Base-by-base conservation (phyloP, 805 yeast genomes). In the Schwanniomyces yamadae region DNA sequence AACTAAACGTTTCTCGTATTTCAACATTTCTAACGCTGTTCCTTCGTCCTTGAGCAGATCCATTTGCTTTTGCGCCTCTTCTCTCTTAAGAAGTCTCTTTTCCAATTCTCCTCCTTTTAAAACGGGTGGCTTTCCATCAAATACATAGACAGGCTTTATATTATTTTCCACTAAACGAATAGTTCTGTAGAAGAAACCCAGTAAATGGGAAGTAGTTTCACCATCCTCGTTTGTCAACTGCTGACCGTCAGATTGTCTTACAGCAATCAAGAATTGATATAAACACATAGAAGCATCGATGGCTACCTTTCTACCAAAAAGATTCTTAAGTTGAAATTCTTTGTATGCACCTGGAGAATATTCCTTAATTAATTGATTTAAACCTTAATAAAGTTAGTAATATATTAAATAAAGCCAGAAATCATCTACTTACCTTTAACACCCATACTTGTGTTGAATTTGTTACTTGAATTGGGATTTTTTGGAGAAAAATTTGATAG, bases 81-180 rank as follows among this genome's bases (percentile, higher is more conserved):
- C 91, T 45, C 95, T 74, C 46, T 86, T 73, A 19, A 78, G 80
- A 34, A 80, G 66, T 55, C 99, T 78, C 57, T 93, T 93, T 39
- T 83, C 89, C 50, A 93, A 73, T 62, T 91, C 98, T 18, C 95
- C 95, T 26, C 95, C 84, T 64, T 93, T 93, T 62, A 93, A 59
- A 3, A 82, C 86, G 1, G 99, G 99, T 5, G 99, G 99, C 52
- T 86, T 89, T 16, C 99, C 99, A 59, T 93, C 99, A 63, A 93
- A 93, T 6, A 93, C 98, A 55, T 88, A 93, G 28, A 90, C 83
- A 1, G 99, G 99, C 57, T 93, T 93, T 51, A 93, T 78, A n/a
- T 97, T 96, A 52, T 85, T 78, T 45, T 84, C 95, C 4, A 90
- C 84, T 75, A 93, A 77, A 35, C 96, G 66, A 34, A 93, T 73